These are phyloP conservation scores for Saccharum hybrid DNA, from an alignment of 202 grass and related monocot genomes.

Conservation along the genomic window DNA sequence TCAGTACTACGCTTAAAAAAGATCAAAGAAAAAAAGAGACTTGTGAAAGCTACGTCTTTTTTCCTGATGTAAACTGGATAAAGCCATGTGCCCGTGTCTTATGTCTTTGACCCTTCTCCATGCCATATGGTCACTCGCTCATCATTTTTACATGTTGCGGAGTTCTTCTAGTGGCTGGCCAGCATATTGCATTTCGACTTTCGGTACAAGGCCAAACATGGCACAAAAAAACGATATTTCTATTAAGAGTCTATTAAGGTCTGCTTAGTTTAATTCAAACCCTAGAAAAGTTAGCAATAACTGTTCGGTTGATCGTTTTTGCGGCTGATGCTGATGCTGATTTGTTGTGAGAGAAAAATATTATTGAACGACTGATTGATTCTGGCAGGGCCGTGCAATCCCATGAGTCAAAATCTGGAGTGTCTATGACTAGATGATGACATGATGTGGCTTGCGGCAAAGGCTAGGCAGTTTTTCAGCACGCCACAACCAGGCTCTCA, in stretches of 20 bases:
- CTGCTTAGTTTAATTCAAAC: not conserved
- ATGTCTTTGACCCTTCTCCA: not conserved
- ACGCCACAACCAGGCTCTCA: not conserved
- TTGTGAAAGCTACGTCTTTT: not conserved
- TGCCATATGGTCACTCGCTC: not conserved
- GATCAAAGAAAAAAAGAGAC: constrained; percentile 6
- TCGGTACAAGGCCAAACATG: not conserved
- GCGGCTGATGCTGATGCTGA: too few species aligned
- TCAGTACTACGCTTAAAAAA: not conserved
- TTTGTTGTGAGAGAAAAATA: too few species aligned
- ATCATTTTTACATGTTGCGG: not conserved
- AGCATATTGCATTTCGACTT: not conserved
- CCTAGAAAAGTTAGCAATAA: too few species aligned
- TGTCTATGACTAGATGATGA: not conserved
- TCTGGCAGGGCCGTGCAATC: too few species aligned
- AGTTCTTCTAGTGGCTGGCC: not conserved
- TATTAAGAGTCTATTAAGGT: too few species aligned
- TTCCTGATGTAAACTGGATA: not conserved
- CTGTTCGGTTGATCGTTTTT: too few species aligned
- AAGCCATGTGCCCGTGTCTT: not conserved
- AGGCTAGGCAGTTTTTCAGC: not conserved
- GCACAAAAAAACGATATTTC: too few species aligned
- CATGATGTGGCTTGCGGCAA: too few species aligned
- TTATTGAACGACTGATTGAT: too few species aligned
- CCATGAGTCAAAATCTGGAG: too few species aligned